These are phyloP conservation scores for Phytophthora citrophthora DNA, from an alignment of 352 stramenopile species.

Conservation along the genomic window DNA sequence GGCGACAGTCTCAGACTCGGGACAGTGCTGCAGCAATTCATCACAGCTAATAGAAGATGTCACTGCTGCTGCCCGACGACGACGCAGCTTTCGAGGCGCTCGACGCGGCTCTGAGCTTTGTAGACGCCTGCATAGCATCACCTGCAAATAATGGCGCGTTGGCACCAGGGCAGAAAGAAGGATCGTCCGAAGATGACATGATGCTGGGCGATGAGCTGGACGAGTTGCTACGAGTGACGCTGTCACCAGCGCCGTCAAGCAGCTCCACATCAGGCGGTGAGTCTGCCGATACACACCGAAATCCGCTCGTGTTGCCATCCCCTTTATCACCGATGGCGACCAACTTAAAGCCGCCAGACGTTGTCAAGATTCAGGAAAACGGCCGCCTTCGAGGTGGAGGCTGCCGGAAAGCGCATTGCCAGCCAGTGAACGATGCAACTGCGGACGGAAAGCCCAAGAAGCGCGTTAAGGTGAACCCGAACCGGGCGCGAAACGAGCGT, in stretches of 20 bases:
- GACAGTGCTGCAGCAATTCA: too few relatives aligned
- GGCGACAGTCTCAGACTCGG: neutral
- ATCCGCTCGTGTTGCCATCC: slow-evolving; percentile 14
- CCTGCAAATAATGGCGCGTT: neutral
- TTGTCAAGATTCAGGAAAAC: slow-evolving; percentile 25
- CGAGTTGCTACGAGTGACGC: slow-evolving; percentile 18
- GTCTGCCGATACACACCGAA: slow-evolving; percentile 1
- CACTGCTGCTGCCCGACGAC: slow-evolving; percentile 30
- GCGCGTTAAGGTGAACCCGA: slow-evolving; percentile 42
- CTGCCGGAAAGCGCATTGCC: slow-evolving; percentile 10
- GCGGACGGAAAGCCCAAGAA: slow-evolving; percentile 14
- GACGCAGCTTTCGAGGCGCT: slow-evolving; percentile 23
- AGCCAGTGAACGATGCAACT: neutral
- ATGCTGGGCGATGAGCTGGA: slow-evolving; percentile 24
- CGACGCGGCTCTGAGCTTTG: slow-evolving; percentile 34
- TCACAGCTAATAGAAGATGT: slow-evolving; percentile 2
- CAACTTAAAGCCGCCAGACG: slow-evolving; percentile 14
- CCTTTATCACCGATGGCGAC: slow-evolving; percentile 13
- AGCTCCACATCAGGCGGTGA: slow-evolving; percentile 11
- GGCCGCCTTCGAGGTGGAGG: slow-evolving; percentile 16
- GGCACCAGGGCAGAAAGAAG: neutral
- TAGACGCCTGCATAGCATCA: slow-evolving; percentile 21
- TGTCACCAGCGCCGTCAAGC: slow-evolving; percentile 9
- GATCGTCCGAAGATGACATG: slow-evolving; percentile 8
- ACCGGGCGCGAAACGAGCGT: slow-evolving; percentile 47